Evolutionary conservation across 257 asterid genomes (phyloP), one percentile per base, ranked within the genome.

Genomic region (Penstemon barbatus): DNA sequence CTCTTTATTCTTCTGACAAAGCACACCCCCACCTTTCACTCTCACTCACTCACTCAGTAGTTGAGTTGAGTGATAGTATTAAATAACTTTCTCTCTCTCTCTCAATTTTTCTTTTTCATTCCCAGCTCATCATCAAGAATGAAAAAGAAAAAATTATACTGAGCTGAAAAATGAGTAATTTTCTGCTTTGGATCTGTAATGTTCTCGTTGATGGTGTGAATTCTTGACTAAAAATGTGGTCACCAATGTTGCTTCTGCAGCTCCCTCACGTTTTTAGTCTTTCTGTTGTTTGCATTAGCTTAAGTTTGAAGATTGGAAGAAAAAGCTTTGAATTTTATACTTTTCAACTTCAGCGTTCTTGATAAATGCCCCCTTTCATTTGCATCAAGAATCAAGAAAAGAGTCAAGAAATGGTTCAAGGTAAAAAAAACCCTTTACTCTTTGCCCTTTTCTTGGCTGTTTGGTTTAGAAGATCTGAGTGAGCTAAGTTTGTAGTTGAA

Each of bases 101-200:
- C 65, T 71, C 54, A 66, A 61, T 56, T 58, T 57, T 12, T 59
- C 12, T 38, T 40, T 39, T 12, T 0, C 4, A 25, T 73, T 65
- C 75, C 78, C 84, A 75, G 78, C 81, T 75, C 84, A 75, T 63
- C 51, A n/a, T 58, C 74, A 54, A 46, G 53, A 49, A 57, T 0
- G 33, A 25, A 25, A 25, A 25, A 25, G 33, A 25, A 25, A 25
- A 1, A 25, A 25, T 0, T 25, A 25, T 25, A 25, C 33, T 25
- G 33, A 25, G 3, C 33, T 25, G 33, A 25, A 25, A 25, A 25
- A 25, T 25, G 33, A 25, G 33, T 25, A 25, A 25, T 25, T 25
- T 25, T 25, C 33, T 25, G 33, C 33, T 25, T 57, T 50, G 70
- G 75, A 74, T 74, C 80, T 78, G 64, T 12, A 41, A 50, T 7